Evolutionary conservation across 257 asterid genomes (phyloP), one percentile per base, ranked within the genome.

Genomic region (Solanum megistacrolobum): DNA sequence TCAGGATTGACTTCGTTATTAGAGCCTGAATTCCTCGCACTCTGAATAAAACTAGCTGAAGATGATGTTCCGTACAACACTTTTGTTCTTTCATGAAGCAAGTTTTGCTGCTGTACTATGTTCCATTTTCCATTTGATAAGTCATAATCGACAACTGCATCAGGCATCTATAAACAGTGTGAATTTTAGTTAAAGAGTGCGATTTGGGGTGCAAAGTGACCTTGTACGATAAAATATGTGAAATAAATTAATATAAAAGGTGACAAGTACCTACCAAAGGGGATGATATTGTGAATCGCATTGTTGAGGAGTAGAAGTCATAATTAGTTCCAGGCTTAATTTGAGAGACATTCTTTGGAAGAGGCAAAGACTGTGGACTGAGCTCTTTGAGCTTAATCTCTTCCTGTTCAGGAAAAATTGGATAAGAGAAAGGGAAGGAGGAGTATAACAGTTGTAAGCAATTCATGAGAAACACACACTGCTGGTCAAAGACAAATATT

Each of bases 101-200:
- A 71, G 90, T 95, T 95, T 88, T 96, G 98, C 91, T 97, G 99
- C 87, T 97, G 99, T 58, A 95, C 94, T 85, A 95, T 93, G 72
- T 92, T 94, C 96, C 97, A 97, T 89, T 91, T 92, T 85, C 98
- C 96, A 46, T 91, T 93, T 85, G 92, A 87, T 89, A 97, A 87
- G 90, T 95, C 95, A 89, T 97, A 97, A 89, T 97, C 98, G 74
- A 96, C 98, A 31, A 95, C 93, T 35, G 99, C 98, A 93, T 96
- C 99, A 5, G 99, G 99, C 99, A 97, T 97, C 98, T 97, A 91
- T 69, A 84, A 89, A 76, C 85, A 81, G 69, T 20, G 85, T 46
- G 29, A 81, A 10, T 27, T 48, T 81, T 18, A 81, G 85, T 46
- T 65, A 46, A 81, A 78, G n/a, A 13, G 5, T 25, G 62, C n/a